Conservation (phyloP, 192 early-diverging fungal species). For the Entophlyctis helioformis region DNA sequence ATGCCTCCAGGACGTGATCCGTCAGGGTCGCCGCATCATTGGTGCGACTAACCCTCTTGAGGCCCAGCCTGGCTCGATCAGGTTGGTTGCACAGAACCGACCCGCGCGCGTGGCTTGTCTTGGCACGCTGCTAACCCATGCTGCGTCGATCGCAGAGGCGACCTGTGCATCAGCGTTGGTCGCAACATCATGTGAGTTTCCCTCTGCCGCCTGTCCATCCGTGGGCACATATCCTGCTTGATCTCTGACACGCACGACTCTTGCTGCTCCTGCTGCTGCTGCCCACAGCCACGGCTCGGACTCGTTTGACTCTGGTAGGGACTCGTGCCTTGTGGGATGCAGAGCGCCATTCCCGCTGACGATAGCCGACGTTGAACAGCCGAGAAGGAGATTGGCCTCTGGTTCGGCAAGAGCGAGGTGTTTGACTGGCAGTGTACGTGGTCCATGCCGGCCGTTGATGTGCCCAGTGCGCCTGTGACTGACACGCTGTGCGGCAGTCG, state of each 20-base stretch:
- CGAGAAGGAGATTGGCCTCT: slow-evolving; percentile 55
- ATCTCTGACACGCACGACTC: no score
- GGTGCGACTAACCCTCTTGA: slow-evolving; percentile 88
- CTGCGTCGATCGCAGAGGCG: no score
- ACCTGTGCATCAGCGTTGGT: slow-evolving; percentile 10
- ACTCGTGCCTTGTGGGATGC: no score
- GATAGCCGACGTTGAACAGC: no score
- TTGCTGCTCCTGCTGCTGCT: no score
- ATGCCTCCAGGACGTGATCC: slow-evolving; percentile 63
- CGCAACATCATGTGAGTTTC: slow-evolving; percentile 68
- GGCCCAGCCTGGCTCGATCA: neutral
- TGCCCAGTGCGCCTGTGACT: neutral
- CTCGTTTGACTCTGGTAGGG: slow-evolving; percentile 57
- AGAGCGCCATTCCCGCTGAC: no score
- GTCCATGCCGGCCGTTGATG: neutral
- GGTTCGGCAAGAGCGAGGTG: slow-evolving; percentile 35
- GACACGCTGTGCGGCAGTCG: slow-evolving; percentile 10
- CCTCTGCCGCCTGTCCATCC: no score
- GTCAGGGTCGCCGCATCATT: slow-evolving; percentile 75
- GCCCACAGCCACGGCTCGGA: slow-evolving; percentile 88
- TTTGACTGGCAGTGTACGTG: slow-evolving; percentile 36
- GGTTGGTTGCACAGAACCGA: slow-evolving; percentile 34
- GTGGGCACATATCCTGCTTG: no score
- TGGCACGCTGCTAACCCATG: no score
- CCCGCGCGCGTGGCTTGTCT: no score